phyloP scores from a whole-genome alignment of 2,329 filamentous ascomycete species.

The Penicillium sp. region DNA sequence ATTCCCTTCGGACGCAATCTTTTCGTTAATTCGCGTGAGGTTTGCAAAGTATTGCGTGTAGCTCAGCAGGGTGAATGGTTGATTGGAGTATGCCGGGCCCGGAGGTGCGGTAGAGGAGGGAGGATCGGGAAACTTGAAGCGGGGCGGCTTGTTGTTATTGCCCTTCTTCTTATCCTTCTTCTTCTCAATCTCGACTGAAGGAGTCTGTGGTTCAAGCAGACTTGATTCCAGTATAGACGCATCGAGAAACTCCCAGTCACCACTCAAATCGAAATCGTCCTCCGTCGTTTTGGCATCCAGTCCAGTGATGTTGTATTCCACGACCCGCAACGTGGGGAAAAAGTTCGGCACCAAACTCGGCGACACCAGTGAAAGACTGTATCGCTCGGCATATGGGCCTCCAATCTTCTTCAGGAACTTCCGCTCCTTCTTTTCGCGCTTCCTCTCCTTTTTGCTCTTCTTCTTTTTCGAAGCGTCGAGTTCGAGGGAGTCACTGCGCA shows the following conservation, averaged over 20 bases:
- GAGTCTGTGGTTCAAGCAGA: not conserved
- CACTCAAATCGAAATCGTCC: conserved; percentile 19
- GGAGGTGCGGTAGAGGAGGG: conserved; percentile 74
- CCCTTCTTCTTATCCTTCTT: conserved; percentile 49
- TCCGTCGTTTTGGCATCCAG: conserved; percentile 58
- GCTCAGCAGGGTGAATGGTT: conserved; percentile 74
- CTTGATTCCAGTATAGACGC: not conserved
- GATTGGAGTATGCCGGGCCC: conserved; percentile 86
- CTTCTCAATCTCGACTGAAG: conserved; percentile 24
- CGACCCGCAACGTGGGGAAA: conserved; percentile 84
- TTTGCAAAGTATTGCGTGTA: conserved; percentile 95
- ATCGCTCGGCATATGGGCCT: conserved; percentile 81
- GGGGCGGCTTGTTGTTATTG: conserved; percentile 56
- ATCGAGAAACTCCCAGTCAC: not conserved
- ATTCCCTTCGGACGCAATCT: conserved; percentile 58
- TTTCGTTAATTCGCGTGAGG: conserved; percentile 84
- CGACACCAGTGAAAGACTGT: conserved; percentile 75
- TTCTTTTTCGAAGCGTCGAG: conserved; percentile 35
- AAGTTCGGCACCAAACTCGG: conserved; percentile 92
- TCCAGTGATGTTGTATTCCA: conserved; percentile 89
- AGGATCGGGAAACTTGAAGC: conserved; percentile 67
- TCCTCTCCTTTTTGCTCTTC: conserved; percentile 51
- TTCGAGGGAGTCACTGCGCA: conserved; percentile 13
- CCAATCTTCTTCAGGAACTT: conserved; percentile 69
- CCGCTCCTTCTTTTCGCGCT: conserved; percentile 51